Conservation (phyloP, 176 grass and related monocot species). For the Saccharum officinarum region DNA sequence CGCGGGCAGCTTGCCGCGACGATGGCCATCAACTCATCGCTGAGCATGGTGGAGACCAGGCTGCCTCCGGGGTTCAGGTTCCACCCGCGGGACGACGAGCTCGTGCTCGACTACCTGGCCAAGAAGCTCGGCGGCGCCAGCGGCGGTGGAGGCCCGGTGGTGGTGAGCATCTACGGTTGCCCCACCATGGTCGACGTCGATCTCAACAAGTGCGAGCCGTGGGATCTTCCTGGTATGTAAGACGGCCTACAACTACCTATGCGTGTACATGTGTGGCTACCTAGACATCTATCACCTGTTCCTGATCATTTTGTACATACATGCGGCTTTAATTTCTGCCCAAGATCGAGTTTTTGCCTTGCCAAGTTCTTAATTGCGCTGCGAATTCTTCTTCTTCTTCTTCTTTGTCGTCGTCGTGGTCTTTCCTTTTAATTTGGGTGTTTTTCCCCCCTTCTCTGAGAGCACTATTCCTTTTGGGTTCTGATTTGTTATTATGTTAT, state of each 20-base stretch:
- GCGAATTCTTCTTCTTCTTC: background rate
- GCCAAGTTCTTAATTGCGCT: background rate
- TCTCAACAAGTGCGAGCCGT: constrained; percentile 88
- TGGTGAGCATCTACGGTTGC: constrained; percentile 46
- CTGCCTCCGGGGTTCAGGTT: constrained; percentile 88
- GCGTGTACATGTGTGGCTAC: no score
- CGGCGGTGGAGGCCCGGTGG: background rate
- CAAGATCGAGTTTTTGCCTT: background rate
- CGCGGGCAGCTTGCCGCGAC: background rate
- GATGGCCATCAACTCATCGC: constrained; percentile 48
- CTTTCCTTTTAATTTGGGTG: background rate
- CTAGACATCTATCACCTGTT: background rate
- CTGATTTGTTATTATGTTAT: constrained; percentile 8
- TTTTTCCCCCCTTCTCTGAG: background rate
- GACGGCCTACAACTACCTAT: constrained; percentile 3
- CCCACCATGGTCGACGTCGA: constrained; percentile 82
- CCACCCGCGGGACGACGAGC: constrained; percentile 89
- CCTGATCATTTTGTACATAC: background rate
- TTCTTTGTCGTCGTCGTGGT: background rate
- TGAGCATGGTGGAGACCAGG: constrained; percentile 87
- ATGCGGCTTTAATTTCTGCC: background rate
- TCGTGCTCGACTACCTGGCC: constrained; percentile 86
- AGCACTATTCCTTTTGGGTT: background rate
- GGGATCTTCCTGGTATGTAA: constrained; percentile 81
- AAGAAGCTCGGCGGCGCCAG: constrained; percentile 44